Evolutionary conservation across 176 grass and related monocot species (phyloP).

Genomic region (Lolium multiflorum): DNA sequence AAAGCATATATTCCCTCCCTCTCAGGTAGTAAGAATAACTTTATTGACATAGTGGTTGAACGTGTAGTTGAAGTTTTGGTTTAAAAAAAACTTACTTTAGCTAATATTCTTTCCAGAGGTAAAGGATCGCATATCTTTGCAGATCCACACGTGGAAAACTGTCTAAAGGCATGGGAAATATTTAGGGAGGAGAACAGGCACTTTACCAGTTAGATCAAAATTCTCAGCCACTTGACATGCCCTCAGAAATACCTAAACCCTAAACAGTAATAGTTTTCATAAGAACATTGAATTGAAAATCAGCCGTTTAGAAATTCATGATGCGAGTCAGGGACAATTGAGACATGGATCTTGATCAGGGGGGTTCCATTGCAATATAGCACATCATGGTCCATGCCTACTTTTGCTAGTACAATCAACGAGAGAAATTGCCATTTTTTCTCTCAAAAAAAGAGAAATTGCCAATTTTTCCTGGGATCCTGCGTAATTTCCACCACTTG

Average conservation of each 20-base stretch:
- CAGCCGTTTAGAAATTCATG: neutral
- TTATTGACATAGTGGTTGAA: neutral
- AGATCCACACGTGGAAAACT: neutral
- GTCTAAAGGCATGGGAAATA: neutral
- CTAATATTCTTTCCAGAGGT: neutral
- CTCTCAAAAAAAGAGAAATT: neutral
- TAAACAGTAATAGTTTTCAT: neutral
- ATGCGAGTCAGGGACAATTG: neutral
- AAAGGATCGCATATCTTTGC: neutral
- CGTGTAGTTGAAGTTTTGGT: slow-evolving; percentile 13
- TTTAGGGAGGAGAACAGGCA: neutral
- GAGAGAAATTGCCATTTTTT: neutral
- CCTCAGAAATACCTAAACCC: no score
- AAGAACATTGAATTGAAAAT: neutral
- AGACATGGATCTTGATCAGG: neutral
- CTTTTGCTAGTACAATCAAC: neutral
- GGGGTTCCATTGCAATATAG: neutral
- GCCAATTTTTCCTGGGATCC: neutral
- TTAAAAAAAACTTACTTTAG: neutral
- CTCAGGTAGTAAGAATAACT: neutral
- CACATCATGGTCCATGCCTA: neutral
- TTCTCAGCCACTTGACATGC: neutral
- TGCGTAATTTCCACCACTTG: neutral
- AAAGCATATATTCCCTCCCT: slow-evolving; percentile 28
- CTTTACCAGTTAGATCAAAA: neutral